Evolutionary conservation across 2,329 filamentous ascomycete genomes (phyloP), one percentile per base, ranked within the genome.

Genomic region (Aspergillus sp.): DNA sequence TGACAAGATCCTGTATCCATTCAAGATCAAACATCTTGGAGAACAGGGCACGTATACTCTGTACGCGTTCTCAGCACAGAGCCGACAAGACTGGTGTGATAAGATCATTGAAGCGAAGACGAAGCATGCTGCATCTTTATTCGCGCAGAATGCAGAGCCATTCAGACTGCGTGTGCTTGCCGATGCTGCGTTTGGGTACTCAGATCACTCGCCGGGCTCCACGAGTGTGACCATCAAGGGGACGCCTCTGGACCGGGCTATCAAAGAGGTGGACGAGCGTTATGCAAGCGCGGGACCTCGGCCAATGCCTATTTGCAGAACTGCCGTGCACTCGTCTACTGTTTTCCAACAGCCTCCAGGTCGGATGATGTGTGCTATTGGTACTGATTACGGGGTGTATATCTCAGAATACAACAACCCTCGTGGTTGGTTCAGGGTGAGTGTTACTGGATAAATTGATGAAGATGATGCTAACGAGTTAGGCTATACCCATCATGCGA

Each of bases 51-150:
- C 88, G 0, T 97, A 96, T 64, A 95, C 87, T 0, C 73, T 98
- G 2, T 97, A 94, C 63, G 90, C 91, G 0, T 80, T 85, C 5
- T 85, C 82, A 2, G 79, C 84, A 2, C 78, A 85, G 48, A 86
- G 83, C 56, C 80, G 93, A 45, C 76, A 82, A 49, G 88, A 95
- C 39, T 98, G 94, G 94, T 95, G 89, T 59, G 82, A 83, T 51
- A 95, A 90, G 68, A 95, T 98, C 56, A 85, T 94, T 37, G 86
- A 95, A 65, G 93, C 93, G 29, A 98, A 98, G 73, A 95, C 90
- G 6, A 83, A 86, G 46, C 90, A 98, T 63, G 93, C 93, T 19
- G 85, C 89, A 40, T 88, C 90, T 3, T 73, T 97, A 5, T 87
- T 88, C 65, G 83, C 87, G 4, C 93, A 98, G 60, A 95, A 97